These are phyloP conservation scores for Eremothecium gossypii DNA, from an alignment of 1,139 yeast species.

Conservation along the genomic window DNA sequence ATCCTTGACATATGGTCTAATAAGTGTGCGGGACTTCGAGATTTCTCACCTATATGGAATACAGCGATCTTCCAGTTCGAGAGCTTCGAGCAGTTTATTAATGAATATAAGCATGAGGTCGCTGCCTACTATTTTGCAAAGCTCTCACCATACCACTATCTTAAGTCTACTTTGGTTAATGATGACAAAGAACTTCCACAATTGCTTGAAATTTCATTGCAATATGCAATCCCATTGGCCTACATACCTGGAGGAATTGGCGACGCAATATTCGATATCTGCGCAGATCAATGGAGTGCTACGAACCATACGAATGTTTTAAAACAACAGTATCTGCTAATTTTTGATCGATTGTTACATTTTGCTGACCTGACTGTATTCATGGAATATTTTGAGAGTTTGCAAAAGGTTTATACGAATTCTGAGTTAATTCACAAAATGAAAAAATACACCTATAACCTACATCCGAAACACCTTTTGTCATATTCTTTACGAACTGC, in stretches of 20 bases:
- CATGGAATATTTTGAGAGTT: conserved; percentile 13
- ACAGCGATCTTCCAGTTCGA: conserved; percentile 20
- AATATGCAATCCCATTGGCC: conserved; percentile 37
- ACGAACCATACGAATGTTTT: conserved; percentile 13
- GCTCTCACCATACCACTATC: conserved; percentile 10
- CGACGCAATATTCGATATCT: conserved; percentile 31
- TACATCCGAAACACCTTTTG: not conserved
- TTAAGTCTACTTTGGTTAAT: conserved; percentile 5
- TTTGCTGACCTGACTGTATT: conserved; percentile 37
- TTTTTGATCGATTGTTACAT: conserved; percentile 30
- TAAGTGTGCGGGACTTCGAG: conserved; percentile 1
- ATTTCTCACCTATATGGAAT: conserved; percentile 16
- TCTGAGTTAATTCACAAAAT: conserved; percentile 1
- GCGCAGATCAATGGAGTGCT: conserved; percentile 14
- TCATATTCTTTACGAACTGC: not conserved
- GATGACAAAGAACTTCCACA: conserved; percentile 12
- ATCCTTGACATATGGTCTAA: conserved; percentile 16
- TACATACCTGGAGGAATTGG: conserved; percentile 38
- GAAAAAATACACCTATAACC: not conserved
- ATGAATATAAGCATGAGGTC: conserved; percentile 12
- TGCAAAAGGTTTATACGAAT: conserved; percentile 11
- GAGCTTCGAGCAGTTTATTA: conserved; percentile 13
- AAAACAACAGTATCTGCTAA: conserved; percentile 29
- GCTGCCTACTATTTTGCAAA: conserved; percentile 20
- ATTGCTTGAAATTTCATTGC: conserved; percentile 32